These are phyloP conservation scores for Daldinia concentrica DNA, from an alignment of 495 filamentous ascomycete species.

Conservation along the genomic window DNA sequence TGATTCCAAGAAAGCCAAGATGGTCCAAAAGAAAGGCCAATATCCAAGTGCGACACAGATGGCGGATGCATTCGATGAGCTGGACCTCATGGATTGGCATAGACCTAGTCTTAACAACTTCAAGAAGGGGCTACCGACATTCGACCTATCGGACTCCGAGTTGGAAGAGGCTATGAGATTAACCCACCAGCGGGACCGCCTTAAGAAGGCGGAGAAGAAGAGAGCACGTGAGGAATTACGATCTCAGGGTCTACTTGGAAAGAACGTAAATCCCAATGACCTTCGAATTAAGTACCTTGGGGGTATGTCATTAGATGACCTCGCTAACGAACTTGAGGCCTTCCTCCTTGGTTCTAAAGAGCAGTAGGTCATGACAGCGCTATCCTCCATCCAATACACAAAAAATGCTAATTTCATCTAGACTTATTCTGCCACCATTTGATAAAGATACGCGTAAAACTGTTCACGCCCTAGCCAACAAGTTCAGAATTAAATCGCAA, in stretches of 20 bases:
- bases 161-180: constrained; percentile 67
- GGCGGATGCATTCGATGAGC: constrained; percentile 77
- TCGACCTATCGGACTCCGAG: constrained; percentile 79
- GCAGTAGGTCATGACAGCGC: constrained; percentile 60
- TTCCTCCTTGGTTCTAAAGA: constrained; percentile 73
- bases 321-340: constrained; percentile 72
- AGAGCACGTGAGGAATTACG: constrained; percentile 80
- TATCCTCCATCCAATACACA: background rate
- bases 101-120: constrained; percentile 58
- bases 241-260: constrained; percentile 78
- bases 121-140: constrained; percentile 54
- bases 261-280: constrained; percentile 68
- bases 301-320: constrained; percentile 74
- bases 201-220: constrained; percentile 83
- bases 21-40: constrained; percentile 41
- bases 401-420: constrained; percentile 49
- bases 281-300: constrained; percentile 75
- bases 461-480: constrained; percentile 77
- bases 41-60: constrained; percentile 70
- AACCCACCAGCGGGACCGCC: constrained; percentile 79
- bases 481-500: constrained; percentile 81
- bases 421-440: constrained; percentile 85
- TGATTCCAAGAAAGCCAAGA: constrained; percentile 34
- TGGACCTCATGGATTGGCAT: constrained; percentile 86
- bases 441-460: constrained; percentile 75